Conservation (phyloP, 108 stramenopile genomes). For the Bacterosira constricta region DNA sequence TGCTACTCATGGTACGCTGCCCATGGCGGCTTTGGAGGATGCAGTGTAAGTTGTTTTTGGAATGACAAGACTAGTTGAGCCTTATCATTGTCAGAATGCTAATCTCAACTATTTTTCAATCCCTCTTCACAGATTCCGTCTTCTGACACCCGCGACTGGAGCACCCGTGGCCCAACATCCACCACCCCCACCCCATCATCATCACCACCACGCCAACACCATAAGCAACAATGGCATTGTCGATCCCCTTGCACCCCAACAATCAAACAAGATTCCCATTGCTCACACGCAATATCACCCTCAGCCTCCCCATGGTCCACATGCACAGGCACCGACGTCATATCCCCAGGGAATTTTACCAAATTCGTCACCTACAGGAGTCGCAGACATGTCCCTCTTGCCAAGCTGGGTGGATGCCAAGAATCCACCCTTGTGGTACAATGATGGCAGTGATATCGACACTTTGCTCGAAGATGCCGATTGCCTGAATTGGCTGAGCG, state of each 20-base stretch:
- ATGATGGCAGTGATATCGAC: conserved; percentile 84
- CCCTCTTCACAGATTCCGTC: conserved; percentile 65
- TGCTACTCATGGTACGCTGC: conserved; percentile 58
- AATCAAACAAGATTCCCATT: conserved; percentile 62
- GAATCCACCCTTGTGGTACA: conserved; percentile 86
- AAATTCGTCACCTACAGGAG: conserved; percentile 73
- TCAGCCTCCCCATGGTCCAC: background rate
- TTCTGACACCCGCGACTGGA: conserved; percentile 70
- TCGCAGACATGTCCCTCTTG: conserved; percentile 65
- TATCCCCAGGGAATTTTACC: background rate
- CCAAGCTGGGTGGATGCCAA: conserved; percentile 85
- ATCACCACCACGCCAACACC: no score
- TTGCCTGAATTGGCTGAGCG: conserved; percentile 80
- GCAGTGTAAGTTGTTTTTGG: conserved; percentile 68
- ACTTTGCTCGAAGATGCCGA: conserved; percentile 82
- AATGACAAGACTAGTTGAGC: background rate
- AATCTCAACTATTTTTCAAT: conserved; percentile 17
- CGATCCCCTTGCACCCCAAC: conserved; percentile 79
- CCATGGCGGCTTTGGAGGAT: conserved; percentile 79
- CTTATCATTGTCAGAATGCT: background rate
- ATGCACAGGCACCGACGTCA: background rate
- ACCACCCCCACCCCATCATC: conserved; percentile 20
- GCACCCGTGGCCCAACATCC: conserved; percentile 20
- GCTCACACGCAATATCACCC: conserved; percentile 5
- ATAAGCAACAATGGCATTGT: conserved; percentile 38